A percentile compares a stretch with the other conserved stretches of the same genome.
phyloP scores from a whole-genome alignment of 2,329 filamentous ascomycete species.

The Sarocladium oryzae region DNA sequence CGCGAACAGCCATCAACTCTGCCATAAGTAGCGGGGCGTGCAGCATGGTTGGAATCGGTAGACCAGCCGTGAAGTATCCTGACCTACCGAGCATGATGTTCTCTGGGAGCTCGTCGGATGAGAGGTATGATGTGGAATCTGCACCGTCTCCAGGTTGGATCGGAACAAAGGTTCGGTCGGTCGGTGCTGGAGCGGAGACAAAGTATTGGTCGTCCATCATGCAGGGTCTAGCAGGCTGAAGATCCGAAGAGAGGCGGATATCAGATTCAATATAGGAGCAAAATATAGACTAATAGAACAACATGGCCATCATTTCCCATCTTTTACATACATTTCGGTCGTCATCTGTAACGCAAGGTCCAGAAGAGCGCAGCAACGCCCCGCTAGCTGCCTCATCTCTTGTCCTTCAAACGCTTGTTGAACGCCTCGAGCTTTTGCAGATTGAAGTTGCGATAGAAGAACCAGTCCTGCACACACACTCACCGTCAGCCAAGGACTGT shows the following conservation, averaged over 20 bases:
- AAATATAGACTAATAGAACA: too few relatives aligned
- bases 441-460: conserved; percentile 1
- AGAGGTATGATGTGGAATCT: neutral
- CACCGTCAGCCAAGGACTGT: too few relatives aligned
- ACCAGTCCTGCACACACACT: neutral
- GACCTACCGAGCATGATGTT: conserved; percentile 21
- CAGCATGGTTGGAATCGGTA: conserved; percentile 24
- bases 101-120: conserved; percentile 18
- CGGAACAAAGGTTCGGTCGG: neutral
- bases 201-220: neutral
- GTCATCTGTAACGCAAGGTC: too few relatives aligned
- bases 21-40: conserved; percentile 23
- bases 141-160: neutral
- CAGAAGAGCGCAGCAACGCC: neutral
- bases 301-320: too few relatives aligned
- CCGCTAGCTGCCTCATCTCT: neutral
- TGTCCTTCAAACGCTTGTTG: neutral
- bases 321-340: too few relatives aligned
- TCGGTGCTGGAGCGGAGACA: neutral
- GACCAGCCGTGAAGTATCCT: conserved; percentile 25
- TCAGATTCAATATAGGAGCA: too few relatives aligned
- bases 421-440: neutral
- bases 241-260: too few relatives aligned
- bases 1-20: conserved; percentile 24
- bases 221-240: too few relatives aligned